Evolutionary conservation across 129 eudicot genomes (phyloP), one percentile per base, ranked within the genome.

Genomic region (Artemisia annua): DNA sequence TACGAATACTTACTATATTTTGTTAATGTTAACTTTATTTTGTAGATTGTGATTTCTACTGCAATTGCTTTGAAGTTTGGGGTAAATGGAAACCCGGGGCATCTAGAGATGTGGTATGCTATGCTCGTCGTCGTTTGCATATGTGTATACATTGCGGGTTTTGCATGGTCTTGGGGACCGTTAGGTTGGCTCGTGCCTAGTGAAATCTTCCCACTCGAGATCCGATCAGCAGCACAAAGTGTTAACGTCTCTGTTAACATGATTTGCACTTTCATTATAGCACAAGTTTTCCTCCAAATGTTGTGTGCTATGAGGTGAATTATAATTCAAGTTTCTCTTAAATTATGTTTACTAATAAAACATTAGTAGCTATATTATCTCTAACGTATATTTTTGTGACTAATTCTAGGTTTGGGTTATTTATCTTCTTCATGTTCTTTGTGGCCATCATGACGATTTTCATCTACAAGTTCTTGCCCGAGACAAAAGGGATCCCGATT

Each of bases 121-220:
- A 2, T 26, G 1, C 13, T 59, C 4, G 82, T 86, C 17, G 88
- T 86, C 19, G 5, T 20, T 0, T 72, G 74, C 48, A 86, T 86
- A 12, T 86, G 91, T 57, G 9, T 86, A 4, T 86, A 83, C 67
- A 83, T 86, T 0, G 69, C 84, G 0, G 91, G 66, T 18, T 86
- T 86, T 18, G 91, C 88, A 3, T 86, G 91, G 91, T 86, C 91
- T 4, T 86, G 91, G 91, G 91, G 91, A 2, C 91, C 91, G 11
- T 66, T 86, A 0, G 91, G 87, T 4, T 86, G 91, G 91, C 69
- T 86, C 24, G 86, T 86, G 35, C 35, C 35, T 30, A 30, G 35
- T 30, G 35, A 30, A 30, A 30, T 30, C 5, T 30, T 30, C 35
- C 35, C 35, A 30, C 35, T 87, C 0, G 89, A 87, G 67, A 76